Evolutionary conservation across 306 rosid genomes (phyloP).

Genomic region (Albizia julibrissin): DNA sequence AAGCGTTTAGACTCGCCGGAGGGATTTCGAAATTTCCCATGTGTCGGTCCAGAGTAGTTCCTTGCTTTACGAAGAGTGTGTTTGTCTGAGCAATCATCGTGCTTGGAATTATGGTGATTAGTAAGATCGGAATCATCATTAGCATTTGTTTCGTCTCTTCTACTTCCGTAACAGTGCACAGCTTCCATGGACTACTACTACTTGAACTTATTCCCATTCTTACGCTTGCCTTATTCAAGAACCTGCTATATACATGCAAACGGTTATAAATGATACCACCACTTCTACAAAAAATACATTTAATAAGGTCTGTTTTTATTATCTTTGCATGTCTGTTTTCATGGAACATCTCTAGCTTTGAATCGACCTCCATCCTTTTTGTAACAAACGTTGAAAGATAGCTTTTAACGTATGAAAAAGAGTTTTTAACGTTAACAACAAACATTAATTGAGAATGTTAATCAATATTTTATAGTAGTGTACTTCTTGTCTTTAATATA

Average conservation of each 20-base stretch:
- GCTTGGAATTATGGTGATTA: conserved; percentile 70
- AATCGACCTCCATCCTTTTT: too few species aligned
- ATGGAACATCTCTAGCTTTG: too few species aligned
- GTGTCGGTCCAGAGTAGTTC: conserved; percentile 70
- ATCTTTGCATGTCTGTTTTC: too few species aligned
- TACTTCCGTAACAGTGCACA: conserved; percentile 74
- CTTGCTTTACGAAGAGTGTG: conserved; percentile 76
- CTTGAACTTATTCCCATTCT: conserved; percentile 43
- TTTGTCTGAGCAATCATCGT: conserved; percentile 55
- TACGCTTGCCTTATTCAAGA: conserved; percentile 71
- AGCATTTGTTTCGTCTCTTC: conserved; percentile 88
- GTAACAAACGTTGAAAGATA: too few species aligned
- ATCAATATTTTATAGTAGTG: too few species aligned
- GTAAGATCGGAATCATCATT: conserved; percentile 71
- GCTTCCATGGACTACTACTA: conserved; percentile 56
- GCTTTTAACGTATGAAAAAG: too few species aligned
- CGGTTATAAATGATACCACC: too few species aligned
- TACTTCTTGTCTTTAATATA: too few species aligned
- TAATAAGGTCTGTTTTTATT: too few species aligned
- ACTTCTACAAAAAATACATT: too few species aligned
- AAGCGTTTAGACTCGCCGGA: conserved; percentile 63
- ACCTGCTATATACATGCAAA: conserved; percentile 39
- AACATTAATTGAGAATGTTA: too few species aligned
- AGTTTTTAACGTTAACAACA: too few species aligned
- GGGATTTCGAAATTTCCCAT: conserved; percentile 76